A percentile compares a stretch with the other conserved stretches of the same genome.
phyloP scores from a whole-genome alignment of 805 yeast species.

The Scheffersomyces coipomensis region DNA sequence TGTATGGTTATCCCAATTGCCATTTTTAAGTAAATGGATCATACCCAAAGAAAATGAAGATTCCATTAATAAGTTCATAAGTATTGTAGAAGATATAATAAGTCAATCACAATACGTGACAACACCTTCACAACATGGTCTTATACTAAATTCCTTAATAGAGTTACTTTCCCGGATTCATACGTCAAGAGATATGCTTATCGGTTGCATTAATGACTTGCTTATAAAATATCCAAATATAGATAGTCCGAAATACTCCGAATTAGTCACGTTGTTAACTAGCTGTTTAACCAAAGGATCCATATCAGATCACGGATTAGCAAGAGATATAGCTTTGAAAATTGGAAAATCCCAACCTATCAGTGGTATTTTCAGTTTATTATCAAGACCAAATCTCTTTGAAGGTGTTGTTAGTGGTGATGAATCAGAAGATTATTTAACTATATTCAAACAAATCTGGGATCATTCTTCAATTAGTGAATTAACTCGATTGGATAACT shows the following conservation, averaged over 20 bases:
- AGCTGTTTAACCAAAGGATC: not conserved
- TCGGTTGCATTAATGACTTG: not conserved
- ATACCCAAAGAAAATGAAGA: slow-evolving; percentile 5
- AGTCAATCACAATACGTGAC: slow-evolving; percentile 1
- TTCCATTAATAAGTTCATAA: not conserved
- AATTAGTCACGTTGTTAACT: not conserved
- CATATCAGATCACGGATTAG: not conserved
- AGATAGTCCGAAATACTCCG: not conserved
- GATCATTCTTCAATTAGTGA: not conserved
- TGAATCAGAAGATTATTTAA: not conserved
- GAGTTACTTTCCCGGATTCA: not conserved
- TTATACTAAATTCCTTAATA: not conserved
- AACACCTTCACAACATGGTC: not conserved
- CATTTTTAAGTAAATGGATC: slow-evolving; percentile 14
- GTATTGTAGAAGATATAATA: slow-evolving; percentile 6
- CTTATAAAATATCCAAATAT: not conserved
- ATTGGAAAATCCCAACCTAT: not conserved
- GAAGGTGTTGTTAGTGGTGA: not conserved
- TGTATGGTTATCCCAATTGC: slow-evolving; percentile 20
- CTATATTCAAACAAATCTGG: not conserved
- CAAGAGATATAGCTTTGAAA: not conserved
- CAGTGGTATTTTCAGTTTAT: not conserved
- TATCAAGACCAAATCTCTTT: not conserved
- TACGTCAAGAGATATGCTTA: not conserved
- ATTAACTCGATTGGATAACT: not conserved